phyloP scores from a whole-genome alignment of 1,284 basidiomycete species.

The Prillingera fragicola region DNA sequence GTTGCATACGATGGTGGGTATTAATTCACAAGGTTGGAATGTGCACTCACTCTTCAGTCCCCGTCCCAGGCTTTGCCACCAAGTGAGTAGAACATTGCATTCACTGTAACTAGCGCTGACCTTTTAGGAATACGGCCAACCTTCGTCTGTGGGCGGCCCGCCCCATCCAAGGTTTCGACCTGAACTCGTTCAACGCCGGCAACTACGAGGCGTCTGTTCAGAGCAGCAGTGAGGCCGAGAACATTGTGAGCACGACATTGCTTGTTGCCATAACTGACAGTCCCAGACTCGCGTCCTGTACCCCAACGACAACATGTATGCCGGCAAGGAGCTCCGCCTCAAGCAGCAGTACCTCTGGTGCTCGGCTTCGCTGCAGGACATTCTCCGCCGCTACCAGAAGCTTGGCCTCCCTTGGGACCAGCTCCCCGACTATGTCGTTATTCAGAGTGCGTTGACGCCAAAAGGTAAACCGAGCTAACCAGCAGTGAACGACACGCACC shows the following conservation, averaged over 20 bases:
- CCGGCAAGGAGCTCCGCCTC: conserved; percentile 79
- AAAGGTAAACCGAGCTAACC: conserved; percentile 6
- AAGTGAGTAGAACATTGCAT: conserved; percentile 18
- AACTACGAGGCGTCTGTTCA: conserved; percentile 83
- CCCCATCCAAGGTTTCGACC: conserved; percentile 84
- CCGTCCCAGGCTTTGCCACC: conserved; percentile 68
- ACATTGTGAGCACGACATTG: conserved; percentile 54
- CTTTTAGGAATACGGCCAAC: conserved; percentile 48
- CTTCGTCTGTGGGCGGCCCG: conserved; percentile 59
- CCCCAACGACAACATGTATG: conserved; percentile 51
- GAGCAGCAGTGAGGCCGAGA: conserved; percentile 76
- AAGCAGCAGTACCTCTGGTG: conserved; percentile 94
- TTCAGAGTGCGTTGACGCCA: conserved; percentile 57
- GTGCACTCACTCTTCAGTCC: conserved; percentile 36
- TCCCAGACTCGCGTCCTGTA: conserved; percentile 70
- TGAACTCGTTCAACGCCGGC: conserved; percentile 87
- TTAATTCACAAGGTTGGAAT: neutral
- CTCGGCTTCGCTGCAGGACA: conserved; percentile 64
- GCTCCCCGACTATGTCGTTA: conserved; percentile 77
- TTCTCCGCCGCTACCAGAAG: conserved; percentile 55
- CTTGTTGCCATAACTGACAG: neutral
- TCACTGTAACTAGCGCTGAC: neutral
- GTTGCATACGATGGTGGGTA: conserved; percentile 69
- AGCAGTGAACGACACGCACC: conserved; percentile 66
- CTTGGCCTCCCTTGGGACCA: conserved; percentile 46